Conservation (phyloP, 768 basidiomycete species). For the Tylopilus felleus region DNA sequence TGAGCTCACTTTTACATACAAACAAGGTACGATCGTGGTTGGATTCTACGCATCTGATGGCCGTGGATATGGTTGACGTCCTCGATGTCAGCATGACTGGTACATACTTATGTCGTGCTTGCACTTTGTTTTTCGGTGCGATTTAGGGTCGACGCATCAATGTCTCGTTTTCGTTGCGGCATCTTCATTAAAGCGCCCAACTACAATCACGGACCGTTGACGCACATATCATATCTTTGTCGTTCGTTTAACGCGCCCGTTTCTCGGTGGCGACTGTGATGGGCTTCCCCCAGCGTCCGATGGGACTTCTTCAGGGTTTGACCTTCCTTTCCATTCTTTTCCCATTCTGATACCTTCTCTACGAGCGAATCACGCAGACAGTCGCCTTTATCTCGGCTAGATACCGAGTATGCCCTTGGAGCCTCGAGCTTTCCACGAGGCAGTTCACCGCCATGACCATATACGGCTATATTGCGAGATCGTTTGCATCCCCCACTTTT, state of each 20-base stretch:
- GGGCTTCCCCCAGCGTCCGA: neutral
- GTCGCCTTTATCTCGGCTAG: conserved; percentile 25
- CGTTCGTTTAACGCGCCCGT: neutral
- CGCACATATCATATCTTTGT: neutral
- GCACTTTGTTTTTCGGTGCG: neutral
- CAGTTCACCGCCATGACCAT: conserved; percentile 7
- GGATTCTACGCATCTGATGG: conserved; percentile 20
- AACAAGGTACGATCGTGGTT: conserved; percentile 6
- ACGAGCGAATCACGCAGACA: conserved; percentile 6
- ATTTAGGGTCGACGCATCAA: neutral
- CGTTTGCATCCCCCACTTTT: neutral
- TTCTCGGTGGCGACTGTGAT: neutral
- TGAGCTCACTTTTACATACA: conserved; percentile 14
- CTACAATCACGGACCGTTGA: neutral
- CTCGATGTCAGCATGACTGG: neutral
- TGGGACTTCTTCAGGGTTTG: neutral
- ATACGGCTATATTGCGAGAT: conserved; percentile 24
- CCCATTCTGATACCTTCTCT: neutral
- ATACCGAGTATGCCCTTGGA: conserved; percentile 6
- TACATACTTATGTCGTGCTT: neutral
- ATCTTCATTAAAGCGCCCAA: too few species aligned
- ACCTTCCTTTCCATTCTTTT: neutral
- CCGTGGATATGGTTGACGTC: conserved; percentile 16
- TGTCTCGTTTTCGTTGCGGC: neutral
- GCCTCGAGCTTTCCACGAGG: conserved; percentile 33